Evolutionary conservation across 495 filamentous ascomycete species (phyloP), one percentile per base, ranked within the genome.

Genomic region (Xanthoparmelia taractica): DNA sequence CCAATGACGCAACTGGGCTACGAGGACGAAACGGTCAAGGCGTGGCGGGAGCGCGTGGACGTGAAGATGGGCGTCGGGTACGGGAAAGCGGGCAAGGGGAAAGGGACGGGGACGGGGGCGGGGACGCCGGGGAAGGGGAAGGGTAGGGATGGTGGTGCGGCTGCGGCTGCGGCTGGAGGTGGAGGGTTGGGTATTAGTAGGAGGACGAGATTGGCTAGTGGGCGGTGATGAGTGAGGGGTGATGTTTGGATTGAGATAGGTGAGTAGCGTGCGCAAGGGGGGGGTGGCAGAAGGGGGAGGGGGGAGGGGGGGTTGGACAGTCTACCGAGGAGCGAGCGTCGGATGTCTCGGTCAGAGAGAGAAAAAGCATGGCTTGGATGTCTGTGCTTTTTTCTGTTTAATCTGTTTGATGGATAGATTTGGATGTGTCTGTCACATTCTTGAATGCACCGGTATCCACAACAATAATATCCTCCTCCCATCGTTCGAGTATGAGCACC

Each of bases 1-100:
- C 73, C 72, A 17, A 77, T 82, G 79, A 83, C 80, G 45, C 80
- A 83, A 67, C 64, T 83, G n/a, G 76, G 77, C 58, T 83, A 82
- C 60, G 79, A 83, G 64, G 79, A 83, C 63, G 72, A 77, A 8
- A 79, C 81, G 38, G 79, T 77, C 11, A 70, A 74, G 18, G 77
- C 78, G 23, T 79, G 79, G 76, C 72, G 79, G 47, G 74, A 78
- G 41, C 73, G 78, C 59, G 77, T 83, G 25, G 72, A 77, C 29
- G 67, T 70, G 4, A 65, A 77, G 60, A 79, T 79, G 8, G 77
- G 77, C 8, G 78, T 77, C 58, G 52, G 73, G 6, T 64, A 67
- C 18, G 68, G 61, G 29, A 76, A 78, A 62, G 66, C 43, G 20
- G 48, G 33, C 1, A 61, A 66, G 2, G 45, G 75, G 75, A 31